Evolutionary conservation across 106 monocot species (phyloP).

Genomic region (Acanthochlamys bracteata): DNA sequence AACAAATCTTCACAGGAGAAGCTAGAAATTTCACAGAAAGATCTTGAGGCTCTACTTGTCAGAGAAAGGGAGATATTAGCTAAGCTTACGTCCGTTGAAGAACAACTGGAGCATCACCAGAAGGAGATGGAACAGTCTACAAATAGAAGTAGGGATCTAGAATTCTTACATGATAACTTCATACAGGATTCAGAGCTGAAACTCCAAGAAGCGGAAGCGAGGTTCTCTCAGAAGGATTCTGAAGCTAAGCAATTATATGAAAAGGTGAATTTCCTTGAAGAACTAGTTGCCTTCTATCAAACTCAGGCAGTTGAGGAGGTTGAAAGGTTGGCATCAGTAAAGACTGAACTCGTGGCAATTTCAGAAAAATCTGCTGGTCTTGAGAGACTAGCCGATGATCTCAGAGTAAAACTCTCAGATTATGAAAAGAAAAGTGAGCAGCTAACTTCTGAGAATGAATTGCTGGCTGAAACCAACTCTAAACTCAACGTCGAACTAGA

Average conservation of each 20-base stretch:
- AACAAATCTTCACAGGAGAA: conserved; percentile 29
- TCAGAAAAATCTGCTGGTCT: conserved; percentile 17
- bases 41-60: conserved; percentile 33
- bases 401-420: conserved; percentile 32
- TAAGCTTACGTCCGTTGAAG: conserved; percentile 35
- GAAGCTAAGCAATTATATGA: conserved; percentile 38
- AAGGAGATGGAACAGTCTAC: conserved; percentile 34
- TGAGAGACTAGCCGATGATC: conserved; percentile 37
- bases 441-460: conserved; percentile 35
- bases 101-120: conserved; percentile 48
- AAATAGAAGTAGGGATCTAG: conserved; percentile 51
- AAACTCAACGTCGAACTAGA: conserved; percentile 51
- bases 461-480: conserved; percentile 30
- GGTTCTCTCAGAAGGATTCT: conserved; percentile 51
- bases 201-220: conserved; percentile 29
- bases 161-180: conserved; percentile 30
- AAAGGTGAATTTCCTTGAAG: conserved; percentile 34
- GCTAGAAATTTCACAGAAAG: conserved; percentile 23
- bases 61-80: conserved; percentile 47
- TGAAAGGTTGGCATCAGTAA: conserved; percentile 37
- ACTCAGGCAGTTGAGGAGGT: conserved; percentile 28
- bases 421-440: conserved; percentile 31
- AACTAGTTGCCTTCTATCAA: conserved; percentile 30
- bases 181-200: conserved; percentile 60
- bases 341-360: conserved; percentile 51